Conservation (phyloP, 805 yeast genomes). For the Cyberlindnera subsufficiens region DNA sequence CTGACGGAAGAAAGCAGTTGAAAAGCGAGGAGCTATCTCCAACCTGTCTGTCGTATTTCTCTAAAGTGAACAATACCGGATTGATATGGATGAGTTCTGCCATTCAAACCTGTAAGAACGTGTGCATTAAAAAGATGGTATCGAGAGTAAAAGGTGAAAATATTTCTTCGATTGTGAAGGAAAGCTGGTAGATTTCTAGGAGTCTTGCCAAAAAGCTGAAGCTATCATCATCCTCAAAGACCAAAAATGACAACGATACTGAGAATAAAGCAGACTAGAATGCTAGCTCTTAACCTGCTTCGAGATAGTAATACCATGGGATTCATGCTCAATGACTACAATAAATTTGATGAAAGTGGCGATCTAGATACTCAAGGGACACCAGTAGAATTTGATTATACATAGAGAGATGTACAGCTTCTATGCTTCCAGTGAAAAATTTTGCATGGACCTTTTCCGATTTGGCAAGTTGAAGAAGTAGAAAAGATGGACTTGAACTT, state of each 20-base stretch:
- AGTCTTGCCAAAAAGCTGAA: constrained; percentile 32
- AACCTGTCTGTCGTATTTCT: constrained; percentile 52
- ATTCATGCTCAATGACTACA: constrained; percentile 55
- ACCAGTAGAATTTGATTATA: constrained; percentile 15
- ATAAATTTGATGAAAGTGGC: constrained; percentile 37
- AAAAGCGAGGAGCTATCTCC: constrained; percentile 43
- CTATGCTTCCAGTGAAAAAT: constrained; percentile 24
- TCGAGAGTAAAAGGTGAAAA: constrained; percentile 19
- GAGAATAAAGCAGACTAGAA: too few species aligned
- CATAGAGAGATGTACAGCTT: constrained; percentile 22
- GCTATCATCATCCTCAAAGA: constrained; percentile 46
- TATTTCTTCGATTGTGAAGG: constrained; percentile 7
- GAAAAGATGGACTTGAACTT: too few species aligned
- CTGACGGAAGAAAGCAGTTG: constrained; percentile 12
- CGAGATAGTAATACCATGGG: constrained; percentile 38
- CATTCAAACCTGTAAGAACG: constrained; percentile 38
- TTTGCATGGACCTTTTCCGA: constrained; percentile 6
- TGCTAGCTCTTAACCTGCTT: constrained; percentile 35
- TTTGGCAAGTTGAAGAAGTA: background rate
- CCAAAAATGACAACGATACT: too few species aligned
- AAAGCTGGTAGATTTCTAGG: constrained; percentile 28
- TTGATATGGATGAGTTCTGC: constrained; percentile 60
- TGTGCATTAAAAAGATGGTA: constrained; percentile 27
- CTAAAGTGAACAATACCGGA: constrained; percentile 39
- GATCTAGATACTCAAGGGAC: constrained; percentile 12